These are phyloP conservation scores for Ophiostoma ulmi DNA, from an alignment of 2,329 filamentous ascomycete species.

Conservation along the genomic window DNA sequence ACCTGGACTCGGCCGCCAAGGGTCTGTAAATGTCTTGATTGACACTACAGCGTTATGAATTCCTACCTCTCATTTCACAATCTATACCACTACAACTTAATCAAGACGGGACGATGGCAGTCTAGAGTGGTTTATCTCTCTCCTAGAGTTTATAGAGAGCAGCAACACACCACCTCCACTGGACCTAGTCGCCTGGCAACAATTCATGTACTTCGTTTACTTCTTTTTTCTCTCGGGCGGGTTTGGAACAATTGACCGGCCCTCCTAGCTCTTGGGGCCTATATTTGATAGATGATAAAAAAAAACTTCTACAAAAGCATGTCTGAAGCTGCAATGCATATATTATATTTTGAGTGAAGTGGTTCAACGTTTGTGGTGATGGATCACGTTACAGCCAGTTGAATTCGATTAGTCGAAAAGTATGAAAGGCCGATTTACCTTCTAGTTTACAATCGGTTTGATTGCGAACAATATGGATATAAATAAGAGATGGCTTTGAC, in stretches of 20 bases:
- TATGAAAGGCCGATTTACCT: too few relatives aligned
- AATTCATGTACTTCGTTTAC: neutral
- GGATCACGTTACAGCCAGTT: too few relatives aligned
- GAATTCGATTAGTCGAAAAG: neutral
- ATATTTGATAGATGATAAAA: slow-evolving; percentile 16
- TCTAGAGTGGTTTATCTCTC: neutral
- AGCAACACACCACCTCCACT: neutral
- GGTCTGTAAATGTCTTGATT: neutral
- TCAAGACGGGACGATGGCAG: slow-evolving; percentile 4
- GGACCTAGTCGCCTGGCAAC: neutral
- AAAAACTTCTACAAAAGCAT: slow-evolving; percentile 6
- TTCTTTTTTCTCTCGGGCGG: neutral
- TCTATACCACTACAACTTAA: neutral
- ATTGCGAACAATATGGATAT: too few relatives aligned
- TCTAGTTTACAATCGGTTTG: too few relatives aligned
- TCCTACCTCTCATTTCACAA: neutral
- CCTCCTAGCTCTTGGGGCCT: neutral
- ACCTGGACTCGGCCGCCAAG: slow-evolving; percentile 34
- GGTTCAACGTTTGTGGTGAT: too few relatives aligned
- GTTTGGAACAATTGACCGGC: neutral
- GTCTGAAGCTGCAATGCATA: neutral
- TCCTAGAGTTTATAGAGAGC: neutral
- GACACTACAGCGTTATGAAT: neutral
- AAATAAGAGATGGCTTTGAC: too few relatives aligned
- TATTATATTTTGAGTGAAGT: too few relatives aligned